Base-by-base conservation (phyloP, 352 stramenopile genomes). In the Globisporangium takayamanum region DNA sequence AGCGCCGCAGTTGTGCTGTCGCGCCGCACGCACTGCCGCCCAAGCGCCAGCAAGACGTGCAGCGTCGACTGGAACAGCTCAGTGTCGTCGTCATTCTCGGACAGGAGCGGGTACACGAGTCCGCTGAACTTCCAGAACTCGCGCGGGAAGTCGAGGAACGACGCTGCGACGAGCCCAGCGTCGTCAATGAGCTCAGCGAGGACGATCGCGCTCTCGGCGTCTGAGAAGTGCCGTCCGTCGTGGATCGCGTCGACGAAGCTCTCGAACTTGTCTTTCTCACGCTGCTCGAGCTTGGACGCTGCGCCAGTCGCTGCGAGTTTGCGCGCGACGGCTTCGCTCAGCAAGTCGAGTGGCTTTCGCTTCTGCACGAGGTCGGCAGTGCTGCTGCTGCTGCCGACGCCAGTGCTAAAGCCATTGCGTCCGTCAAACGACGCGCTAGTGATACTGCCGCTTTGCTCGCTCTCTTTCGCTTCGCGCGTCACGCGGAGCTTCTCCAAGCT, bases 101-200 rank as follows among this genome's bases (percentile, higher is more conserved):
- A 55, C 28, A 93, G 46, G 7, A 88, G 74, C 6, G 79, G 72
- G 33, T 72, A 60, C 28, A 91, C 47, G n/a, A 81, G 20, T 1
- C 77, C 83, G 2, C 63, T 60, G 49, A 89, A 76, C 55, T 84
- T 85, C 82, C 84, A 94, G 56, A 94, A 95, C 3, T 96, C 84
- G 52, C 75, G 76, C 15, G 87, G 86, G 30, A 79, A 90, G 14
- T 93, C 82, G 16, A 94, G 57, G 39, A 88, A 88, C 7, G 80
- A 68, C 3, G 74, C 51, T 0, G 80, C 71, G 8, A 95, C 67
- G n/a, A 86, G 51, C 12, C 83, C 70, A 8, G 61, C 58, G 30
- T 79, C 75, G 22, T 88, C 73, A n/a, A 76, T 53, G 3, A 92
- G 54, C 11, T 67, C 62, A 28, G 52, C 53, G 20, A 89, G 49